Evolutionary conservation across 768 basidiomycete genomes (phyloP).

Genomic region (Amanita brunnescens): DNA sequence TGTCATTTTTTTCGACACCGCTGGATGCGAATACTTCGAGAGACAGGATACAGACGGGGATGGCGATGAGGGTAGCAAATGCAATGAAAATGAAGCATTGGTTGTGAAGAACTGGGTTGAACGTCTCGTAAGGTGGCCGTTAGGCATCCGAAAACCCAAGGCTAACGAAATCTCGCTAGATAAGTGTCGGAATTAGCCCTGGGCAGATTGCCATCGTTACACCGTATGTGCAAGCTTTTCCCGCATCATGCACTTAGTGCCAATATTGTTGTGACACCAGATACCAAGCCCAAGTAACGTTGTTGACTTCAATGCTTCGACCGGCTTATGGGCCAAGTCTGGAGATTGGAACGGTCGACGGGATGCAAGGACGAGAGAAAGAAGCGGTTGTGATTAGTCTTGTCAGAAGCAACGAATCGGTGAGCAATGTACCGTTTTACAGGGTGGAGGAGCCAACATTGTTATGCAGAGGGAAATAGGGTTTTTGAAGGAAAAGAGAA

Average conservation of each 20-base stretch:
- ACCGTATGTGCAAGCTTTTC: slow-evolving; percentile 26
- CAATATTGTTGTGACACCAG: slow-evolving; percentile 28
- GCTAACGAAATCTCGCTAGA: slow-evolving; percentile 2
- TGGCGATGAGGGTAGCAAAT: slow-evolving; percentile 82
- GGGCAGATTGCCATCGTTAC: slow-evolving; percentile 72
- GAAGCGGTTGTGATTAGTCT: slow-evolving; percentile 90
- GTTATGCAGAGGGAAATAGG: slow-evolving; percentile 72
- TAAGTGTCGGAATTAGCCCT: slow-evolving; percentile 22
- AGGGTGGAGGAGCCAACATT: slow-evolving; percentile 3
- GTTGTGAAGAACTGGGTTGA: slow-evolving; percentile 80
- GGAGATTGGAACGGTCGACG: slow-evolving; percentile 93
- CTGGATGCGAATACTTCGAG: slow-evolving; percentile 92
- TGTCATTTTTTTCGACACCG: slow-evolving; percentile 90
- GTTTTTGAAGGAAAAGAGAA: slow-evolving; percentile 85
- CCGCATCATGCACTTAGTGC: not conserved
- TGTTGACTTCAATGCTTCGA: slow-evolving; percentile 70
- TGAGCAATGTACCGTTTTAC: slow-evolving; percentile 18
- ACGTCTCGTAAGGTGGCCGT: slow-evolving; percentile 44
- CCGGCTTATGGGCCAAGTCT: slow-evolving; percentile 58
- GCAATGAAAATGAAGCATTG: slow-evolving; percentile 91
- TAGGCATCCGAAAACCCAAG: not conserved
- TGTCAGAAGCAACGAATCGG: slow-evolving; percentile 86
- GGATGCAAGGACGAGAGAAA: slow-evolving; percentile 95
- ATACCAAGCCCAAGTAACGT: slow-evolving; percentile 91
- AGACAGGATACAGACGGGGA: slow-evolving; percentile 50